Evolutionary conservation across 805 yeast species (phyloP), one percentile per base, ranked within the genome.

Genomic region (Blastobotrys terrestris): DNA sequence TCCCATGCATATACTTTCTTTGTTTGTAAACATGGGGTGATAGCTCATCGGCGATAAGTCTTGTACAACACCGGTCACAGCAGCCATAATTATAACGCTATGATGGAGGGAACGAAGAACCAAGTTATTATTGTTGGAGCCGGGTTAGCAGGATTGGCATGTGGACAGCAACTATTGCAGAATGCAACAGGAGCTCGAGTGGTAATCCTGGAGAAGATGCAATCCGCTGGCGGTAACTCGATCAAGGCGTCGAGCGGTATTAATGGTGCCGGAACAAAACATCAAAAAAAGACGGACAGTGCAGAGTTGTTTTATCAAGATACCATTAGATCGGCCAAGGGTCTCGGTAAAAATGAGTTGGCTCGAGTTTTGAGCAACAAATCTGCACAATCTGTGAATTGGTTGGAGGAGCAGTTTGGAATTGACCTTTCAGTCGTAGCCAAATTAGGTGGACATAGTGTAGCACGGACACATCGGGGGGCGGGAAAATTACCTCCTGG

Each of bases 361-460:
- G 83, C 85, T 67, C 68, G 72, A 31, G 84, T 79, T 3, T 70
- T 87, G 55, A 77, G 85, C 0, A 68, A 75, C 53, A 80, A 84
- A 44, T 82, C 89, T 2, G 80, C 78, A 3, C 77, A 74, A 44
- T 91, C 94, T 0, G 77, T 87, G 48, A 78, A 79, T 47, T 87
- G 95, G 92, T 74, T 87, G 49, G 85, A 84, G 58, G 75, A 77
- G 31, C 77, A 75, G 3, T 80, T 86, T 59, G 76, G 74, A 4
- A 69, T 86, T 48, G 87, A 83, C 60, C 70, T 87, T 52, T 77
- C 85, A 5, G 72, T 83, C 14, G 85, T 87, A 11, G 77, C 87
- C n/a, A 78, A 87, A 60, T 68, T 87, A 44, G 95, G 95, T 22
- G 96, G 96, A 2, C 95, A 87, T 63, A 82, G 90, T 1, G 80